Conservation (phyloP, 306 rosid species). For the Cucumis sativus region Cucumber_9930_V3 NC_026657.2:34790001-34790500, state of each 20-base stretch:
- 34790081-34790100: not conserved
- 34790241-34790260: not conserved
- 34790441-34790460: conserved; percentile 61
- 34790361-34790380: conserved; percentile 68
- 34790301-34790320: conserved; percentile 56
- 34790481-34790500: conserved; percentile 37
- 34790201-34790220: not conserved
- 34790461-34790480: conserved; percentile 34
- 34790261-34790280: conserved; percentile 28
- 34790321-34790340: conserved; percentile 69
- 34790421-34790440: conserved; percentile 51
- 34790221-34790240: not conserved
- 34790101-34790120: not conserved
- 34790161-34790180: not conserved
- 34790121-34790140: conserved; percentile 9
- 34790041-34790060: no score
- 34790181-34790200: not conserved
- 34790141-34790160: conserved; percentile 10
- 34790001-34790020: no score
- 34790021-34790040: no score
- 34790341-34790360: conserved; percentile 53
- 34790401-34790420: conserved; percentile 53
- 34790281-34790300: conserved; percentile 8
- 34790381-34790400: conserved; percentile 76
- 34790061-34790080: not conserved